Percentiles rank a stretch among this genome's conserved stretches.
Evolutionary conservation across 306 rosid genomes (phyloP).

Genomic region (Cucumis hystrix): DNA sequence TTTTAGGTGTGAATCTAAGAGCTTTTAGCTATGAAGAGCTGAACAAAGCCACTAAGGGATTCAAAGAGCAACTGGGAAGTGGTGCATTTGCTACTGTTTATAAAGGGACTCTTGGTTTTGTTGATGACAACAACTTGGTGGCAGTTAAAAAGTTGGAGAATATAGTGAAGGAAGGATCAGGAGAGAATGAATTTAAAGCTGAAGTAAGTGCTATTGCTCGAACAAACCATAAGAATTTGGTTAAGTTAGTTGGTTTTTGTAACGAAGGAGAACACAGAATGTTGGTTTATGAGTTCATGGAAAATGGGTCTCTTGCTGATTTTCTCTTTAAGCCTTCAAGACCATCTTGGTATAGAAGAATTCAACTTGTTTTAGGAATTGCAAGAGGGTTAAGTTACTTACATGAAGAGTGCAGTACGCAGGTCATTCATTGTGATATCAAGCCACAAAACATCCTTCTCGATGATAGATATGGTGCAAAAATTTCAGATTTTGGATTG

Average conservation of each 20-base stretch:
- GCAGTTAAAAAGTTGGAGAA: neutral
- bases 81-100: conserved; percentile 5
- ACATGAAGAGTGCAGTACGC: conserved; percentile 29
- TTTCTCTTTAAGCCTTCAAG: conserved; percentile 7
- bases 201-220: conserved; percentile 19
- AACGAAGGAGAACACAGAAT: conserved; percentile 13
- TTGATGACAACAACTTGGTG: neutral
- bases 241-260: conserved; percentile 11
- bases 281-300: conserved; percentile 21
- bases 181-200: conserved; percentile 12
- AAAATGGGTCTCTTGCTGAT: conserved; percentile 13
- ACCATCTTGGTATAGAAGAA: conserved; percentile 11
- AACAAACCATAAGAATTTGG: conserved; percentile 22
- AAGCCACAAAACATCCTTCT: conserved; percentile 44
- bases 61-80: neutral
- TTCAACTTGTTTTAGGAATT: conserved; percentile 11
- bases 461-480: conserved; percentile 3
- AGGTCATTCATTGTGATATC: conserved; percentile 34
- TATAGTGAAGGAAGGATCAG: neutral
- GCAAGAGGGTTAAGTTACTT: conserved; percentile 20
- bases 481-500: conserved; percentile 28
- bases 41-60: neutral
- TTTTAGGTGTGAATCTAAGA: neutral
- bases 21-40: conserved; percentile 1
- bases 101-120: neutral